These are phyloP conservation scores for Exophiala lecanii-corni DNA, from an alignment of 2,329 filamentous ascomycete species.

Conservation along the genomic window DNA sequence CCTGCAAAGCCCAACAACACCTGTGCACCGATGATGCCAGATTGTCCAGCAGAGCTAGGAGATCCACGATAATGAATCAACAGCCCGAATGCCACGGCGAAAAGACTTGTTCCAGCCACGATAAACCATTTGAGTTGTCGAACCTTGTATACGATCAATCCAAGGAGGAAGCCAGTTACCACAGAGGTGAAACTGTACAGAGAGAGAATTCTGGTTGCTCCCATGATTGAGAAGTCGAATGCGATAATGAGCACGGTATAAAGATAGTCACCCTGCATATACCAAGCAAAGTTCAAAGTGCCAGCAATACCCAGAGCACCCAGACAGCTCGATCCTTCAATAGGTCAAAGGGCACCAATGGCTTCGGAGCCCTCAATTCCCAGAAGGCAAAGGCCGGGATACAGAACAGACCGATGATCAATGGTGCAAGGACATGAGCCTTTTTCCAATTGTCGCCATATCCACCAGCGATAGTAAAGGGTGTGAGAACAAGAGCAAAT, in stretches of 20 bases:
- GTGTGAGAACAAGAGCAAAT: conserved; percentile 50
- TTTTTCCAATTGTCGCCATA: conserved; percentile 46
- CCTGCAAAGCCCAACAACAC: conserved; percentile 60
- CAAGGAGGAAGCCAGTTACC: conserved; percentile 53
- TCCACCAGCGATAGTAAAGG: conserved; percentile 55
- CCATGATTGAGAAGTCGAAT: conserved; percentile 55
- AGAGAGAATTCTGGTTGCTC: conserved; percentile 56
- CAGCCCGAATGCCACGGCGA: conserved; percentile 62
- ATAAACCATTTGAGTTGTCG: conserved; percentile 62
- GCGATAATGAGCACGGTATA: conserved; percentile 59
- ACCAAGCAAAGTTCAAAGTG: conserved; percentile 56
- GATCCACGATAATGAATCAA: conserved; percentile 61
- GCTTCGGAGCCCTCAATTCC: conserved; percentile 49
- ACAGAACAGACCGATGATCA: conserved; percentile 48
- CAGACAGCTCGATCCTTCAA: conserved; percentile 62
- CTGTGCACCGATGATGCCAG: conserved; percentile 59
- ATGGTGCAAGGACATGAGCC: conserved; percentile 48
- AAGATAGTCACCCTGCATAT: conserved; percentile 60
- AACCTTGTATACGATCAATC: conserved; percentile 53
- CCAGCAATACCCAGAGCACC: conserved; percentile 57
- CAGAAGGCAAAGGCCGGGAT: conserved; percentile 50
- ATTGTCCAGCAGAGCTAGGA: conserved; percentile 38
- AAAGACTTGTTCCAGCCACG: conserved; percentile 55
- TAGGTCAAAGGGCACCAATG: conserved; percentile 56
- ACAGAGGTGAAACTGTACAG: conserved; percentile 58